Conservation (phyloP, 768 basidiomycete genomes). For the Crepidotus variabilis region DNA sequence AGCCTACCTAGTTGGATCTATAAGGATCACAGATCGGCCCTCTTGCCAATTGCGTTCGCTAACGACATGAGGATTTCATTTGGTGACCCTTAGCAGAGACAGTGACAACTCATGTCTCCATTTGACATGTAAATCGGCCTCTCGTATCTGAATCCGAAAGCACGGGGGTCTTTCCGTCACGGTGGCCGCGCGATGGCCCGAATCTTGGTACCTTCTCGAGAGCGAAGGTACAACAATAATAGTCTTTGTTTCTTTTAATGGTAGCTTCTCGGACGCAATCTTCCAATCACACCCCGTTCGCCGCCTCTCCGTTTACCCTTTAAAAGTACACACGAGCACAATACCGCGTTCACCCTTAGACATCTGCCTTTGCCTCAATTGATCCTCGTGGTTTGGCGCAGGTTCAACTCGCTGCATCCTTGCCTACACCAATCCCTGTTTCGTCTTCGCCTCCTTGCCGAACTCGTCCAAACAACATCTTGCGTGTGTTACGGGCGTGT, state of each 20-base stretch:
- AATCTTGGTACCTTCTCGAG: neutral
- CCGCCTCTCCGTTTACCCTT: constrained; percentile 3
- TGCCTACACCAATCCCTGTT: constrained; percentile 37
- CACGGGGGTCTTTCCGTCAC: constrained; percentile 8
- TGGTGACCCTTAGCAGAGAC: constrained; percentile 8
- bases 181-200: constrained; percentile 7
- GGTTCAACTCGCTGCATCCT: constrained; percentile 47
- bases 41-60: neutral
- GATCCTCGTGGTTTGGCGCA: constrained; percentile 44
- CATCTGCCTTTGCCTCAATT: constrained; percentile 35
- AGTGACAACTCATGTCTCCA: constrained; percentile 34
- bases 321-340: constrained; percentile 11
- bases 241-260: neutral
- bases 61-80: constrained; percentile 37
- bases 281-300: neutral
- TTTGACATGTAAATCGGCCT: constrained; percentile 24
- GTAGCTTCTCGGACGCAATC: neutral
- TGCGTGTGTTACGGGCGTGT: constrained; percentile 2
- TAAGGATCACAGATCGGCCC: neutral
- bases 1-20: neutral
- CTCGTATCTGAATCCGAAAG: constrained; percentile 22
- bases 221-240: neutral
- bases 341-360: constrained; percentile 22
- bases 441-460: constrained; percentile 19
- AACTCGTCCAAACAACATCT: constrained; percentile 1